A percentile compares a stretch with the other conserved stretches of the same genome.
Evolutionary conservation across 345 rosid genomes (phyloP).

Genomic region (Hirschfeldia incana): DNA sequence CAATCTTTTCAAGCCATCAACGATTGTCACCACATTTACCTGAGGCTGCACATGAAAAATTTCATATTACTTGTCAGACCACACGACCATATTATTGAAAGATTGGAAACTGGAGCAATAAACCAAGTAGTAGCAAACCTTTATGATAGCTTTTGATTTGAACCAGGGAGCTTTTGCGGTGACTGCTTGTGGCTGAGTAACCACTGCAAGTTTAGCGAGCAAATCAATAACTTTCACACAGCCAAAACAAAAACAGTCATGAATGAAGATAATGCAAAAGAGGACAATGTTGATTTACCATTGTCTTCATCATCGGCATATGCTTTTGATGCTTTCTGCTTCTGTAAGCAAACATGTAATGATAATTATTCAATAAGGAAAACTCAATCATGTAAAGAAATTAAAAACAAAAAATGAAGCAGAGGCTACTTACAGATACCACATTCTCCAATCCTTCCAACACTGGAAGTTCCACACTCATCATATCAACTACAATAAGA

Average conservation of each 20-base stretch:
- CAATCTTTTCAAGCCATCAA: slow-evolving; percentile 85
- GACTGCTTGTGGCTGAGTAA: slow-evolving; percentile 33
- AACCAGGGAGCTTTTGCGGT: slow-evolving; percentile 52
- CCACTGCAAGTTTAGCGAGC: slow-evolving; percentile 46
- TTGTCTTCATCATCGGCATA: slow-evolving; percentile 40
- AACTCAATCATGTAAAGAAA: not conserved
- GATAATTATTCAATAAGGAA: not conserved
- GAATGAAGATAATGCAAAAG: not conserved
- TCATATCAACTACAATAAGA: slow-evolving; percentile 44
- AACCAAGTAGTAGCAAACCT: slow-evolving; percentile 42
- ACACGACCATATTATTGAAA: not conserved
- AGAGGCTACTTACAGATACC: slow-evolving; percentile 21
- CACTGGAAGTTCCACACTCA: slow-evolving; percentile 55
- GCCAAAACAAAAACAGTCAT: not conserved
- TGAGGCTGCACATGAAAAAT: slow-evolving; percentile 47
- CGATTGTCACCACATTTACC: slow-evolving; percentile 72
- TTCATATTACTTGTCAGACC: not conserved
- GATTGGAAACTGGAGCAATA: not conserved
- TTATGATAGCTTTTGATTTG: slow-evolving; percentile 57
- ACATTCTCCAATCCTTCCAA: slow-evolving; percentile 59
- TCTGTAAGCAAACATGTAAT: slow-evolving; percentile 37
- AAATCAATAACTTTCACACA: slow-evolving; percentile 5
- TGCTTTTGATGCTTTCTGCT: slow-evolving; percentile 38
- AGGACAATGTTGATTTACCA: slow-evolving; percentile 46
- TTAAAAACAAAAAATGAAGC: not conserved